Evolutionary conservation across 352 stramenopile species (phyloP).

Genomic region (Globisporangium paddicum): DNA sequence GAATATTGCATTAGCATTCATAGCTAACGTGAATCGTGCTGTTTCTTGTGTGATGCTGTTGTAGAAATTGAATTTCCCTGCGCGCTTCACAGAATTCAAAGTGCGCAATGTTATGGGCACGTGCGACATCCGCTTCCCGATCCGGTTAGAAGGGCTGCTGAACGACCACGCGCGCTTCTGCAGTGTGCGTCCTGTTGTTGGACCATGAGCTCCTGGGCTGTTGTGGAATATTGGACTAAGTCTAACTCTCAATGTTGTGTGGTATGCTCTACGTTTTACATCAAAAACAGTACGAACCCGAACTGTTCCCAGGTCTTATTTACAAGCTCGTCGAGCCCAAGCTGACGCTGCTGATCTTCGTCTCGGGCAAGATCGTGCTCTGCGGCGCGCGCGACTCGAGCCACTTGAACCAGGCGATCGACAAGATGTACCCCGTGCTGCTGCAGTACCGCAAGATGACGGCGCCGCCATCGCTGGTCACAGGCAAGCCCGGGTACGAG

Average conservation of each 20-base stretch:
- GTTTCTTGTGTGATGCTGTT: neutral
- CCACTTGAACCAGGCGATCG: conserved; percentile 38
- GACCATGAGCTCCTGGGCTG: neutral
- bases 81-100: conserved; percentile 87
- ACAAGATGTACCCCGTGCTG: conserved; percentile 56
- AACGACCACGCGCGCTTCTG: conserved; percentile 95
- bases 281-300: conserved; percentile 94
- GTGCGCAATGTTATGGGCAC: conserved; percentile 99
- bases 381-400: conserved; percentile 77
- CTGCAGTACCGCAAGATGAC: conserved; percentile 69
- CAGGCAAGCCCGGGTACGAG: conserved; percentile 62
- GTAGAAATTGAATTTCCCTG: conserved; percentile 87
- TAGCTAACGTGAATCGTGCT: neutral
- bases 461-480: conserved; percentile 60
- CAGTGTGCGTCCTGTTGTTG: conserved; percentile 55
- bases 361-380: conserved; percentile 98
- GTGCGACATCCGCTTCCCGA: conserved; percentile 97
- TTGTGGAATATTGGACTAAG: neutral
- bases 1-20: neutral
- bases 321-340: conserved; percentile 97
- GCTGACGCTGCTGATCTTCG: conserved; percentile 99
- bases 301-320: conserved; percentile 99
- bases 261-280: neutral
- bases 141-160: conserved; percentile 97
- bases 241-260: neutral